Percentiles rank a stretch among this genome's conserved stretches.
phyloP scores from a whole-genome alignment of 108 stramenopile species.

The Skeletonema potamos region DNA sequence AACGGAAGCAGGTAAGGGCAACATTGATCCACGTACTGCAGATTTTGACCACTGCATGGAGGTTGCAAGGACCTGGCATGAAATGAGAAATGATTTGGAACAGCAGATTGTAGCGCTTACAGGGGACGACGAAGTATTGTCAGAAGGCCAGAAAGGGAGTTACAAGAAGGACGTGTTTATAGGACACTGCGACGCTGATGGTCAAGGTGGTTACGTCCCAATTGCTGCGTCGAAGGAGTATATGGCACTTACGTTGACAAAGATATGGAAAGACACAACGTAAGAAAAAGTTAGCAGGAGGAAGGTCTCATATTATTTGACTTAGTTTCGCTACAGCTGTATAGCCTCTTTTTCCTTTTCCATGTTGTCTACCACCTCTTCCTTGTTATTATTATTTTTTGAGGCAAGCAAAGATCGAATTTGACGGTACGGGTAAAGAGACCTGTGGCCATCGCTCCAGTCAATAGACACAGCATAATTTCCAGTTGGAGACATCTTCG shows the following conservation, averaged over 20 bases:
- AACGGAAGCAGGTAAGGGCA: constrained; percentile 1
- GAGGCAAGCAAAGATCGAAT: constrained; percentile 37
- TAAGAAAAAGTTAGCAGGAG: neutral
- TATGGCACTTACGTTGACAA: neutral
- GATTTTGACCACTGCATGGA: constrained; percentile 60
- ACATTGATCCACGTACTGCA: constrained; percentile 43
- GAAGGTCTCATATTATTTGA: neutral
- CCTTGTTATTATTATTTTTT: neutral
- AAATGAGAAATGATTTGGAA: constrained; percentile 55
- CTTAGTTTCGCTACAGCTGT: neutral
- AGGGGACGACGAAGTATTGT: constrained; percentile 14
- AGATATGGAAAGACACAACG: constrained; percentile 16
- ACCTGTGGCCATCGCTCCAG: constrained; percentile 90
- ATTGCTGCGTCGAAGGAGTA: constrained; percentile 30
- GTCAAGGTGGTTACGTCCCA: constrained; percentile 38
- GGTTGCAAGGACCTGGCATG: constrained; percentile 51
- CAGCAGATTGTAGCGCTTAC: constrained; percentile 35
- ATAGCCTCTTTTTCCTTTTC: neutral
- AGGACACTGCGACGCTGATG: constrained; percentile 58
- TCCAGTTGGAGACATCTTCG: constrained; percentile 69
- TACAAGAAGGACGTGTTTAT: constrained; percentile 54
- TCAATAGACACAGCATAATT: constrained; percentile 89
- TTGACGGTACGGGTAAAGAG: constrained; percentile 84
- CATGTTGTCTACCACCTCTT: neutral
- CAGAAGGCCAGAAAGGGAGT: constrained; percentile 41